Percentiles rank a stretch among this genome's conserved stretches.
These are phyloP conservation scores for Penicillium nordicum DNA, from an alignment of 2,329 filamentous ascomycete species.

Conservation along the genomic window DNA sequence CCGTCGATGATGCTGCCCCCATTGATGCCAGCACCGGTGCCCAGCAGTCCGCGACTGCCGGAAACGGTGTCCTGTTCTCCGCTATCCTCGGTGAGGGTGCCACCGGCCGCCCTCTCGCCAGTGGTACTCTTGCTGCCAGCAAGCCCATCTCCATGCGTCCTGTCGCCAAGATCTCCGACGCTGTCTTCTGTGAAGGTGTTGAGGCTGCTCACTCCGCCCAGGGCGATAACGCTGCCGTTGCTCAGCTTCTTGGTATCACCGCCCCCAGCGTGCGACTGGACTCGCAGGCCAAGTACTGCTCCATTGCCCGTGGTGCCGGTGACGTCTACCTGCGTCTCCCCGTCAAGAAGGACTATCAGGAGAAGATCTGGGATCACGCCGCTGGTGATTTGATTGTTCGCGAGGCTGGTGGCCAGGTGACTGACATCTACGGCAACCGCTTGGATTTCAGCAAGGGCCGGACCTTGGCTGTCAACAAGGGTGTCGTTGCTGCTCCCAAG, in stretches of 20 bases:
- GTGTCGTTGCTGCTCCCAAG: slow-evolving; percentile 82
- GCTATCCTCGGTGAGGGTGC: slow-evolving; percentile 78
- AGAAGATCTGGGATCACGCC: slow-evolving; percentile 99
- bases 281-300: slow-evolving; percentile 96
- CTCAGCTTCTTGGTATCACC: slow-evolving; percentile 79
- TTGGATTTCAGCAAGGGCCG: slow-evolving; percentile 84
- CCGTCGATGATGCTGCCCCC: slow-evolving; percentile 72
- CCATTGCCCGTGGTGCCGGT: slow-evolving; percentile 87
- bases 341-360: slow-evolving; percentile 80
- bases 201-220: slow-evolving; percentile 91
- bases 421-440: slow-evolving; percentile 78
- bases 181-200: slow-evolving; percentile 95
- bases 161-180: slow-evolving; percentile 68
- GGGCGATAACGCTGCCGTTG: slow-evolving; percentile 80
- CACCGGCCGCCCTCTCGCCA: slow-evolving; percentile 70
- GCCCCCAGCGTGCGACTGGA: slow-evolving; percentile 92
- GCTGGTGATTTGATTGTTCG: slow-evolving; percentile 91
- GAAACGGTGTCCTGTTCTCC: slow-evolving; percentile 83
- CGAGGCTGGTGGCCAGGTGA: slow-evolving; percentile 89
- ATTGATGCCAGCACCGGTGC: slow-evolving; percentile 69
- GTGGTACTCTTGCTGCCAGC: slow-evolving; percentile 41
- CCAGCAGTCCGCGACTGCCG: slow-evolving; percentile 69
- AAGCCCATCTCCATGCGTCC: slow-evolving; percentile 76
- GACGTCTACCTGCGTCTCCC: slow-evolving; percentile 93
- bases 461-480: slow-evolving; percentile 86